Evolutionary conservation across 768 basidiomycete species (phyloP).

Genomic region (Tephrocybe sp.): DNA sequence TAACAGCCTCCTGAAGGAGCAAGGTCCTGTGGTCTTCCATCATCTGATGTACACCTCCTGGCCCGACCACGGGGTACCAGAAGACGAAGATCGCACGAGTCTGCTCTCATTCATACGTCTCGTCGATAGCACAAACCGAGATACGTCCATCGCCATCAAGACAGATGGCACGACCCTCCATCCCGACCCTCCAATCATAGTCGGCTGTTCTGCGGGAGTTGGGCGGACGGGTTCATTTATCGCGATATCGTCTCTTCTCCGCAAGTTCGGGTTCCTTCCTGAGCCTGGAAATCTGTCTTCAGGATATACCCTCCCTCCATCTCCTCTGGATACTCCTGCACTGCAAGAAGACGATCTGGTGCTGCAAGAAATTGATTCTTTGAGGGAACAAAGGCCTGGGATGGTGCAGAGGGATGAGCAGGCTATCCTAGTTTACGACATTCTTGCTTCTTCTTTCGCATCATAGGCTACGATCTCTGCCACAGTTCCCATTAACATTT

Average conservation of each 20-base stretch:
- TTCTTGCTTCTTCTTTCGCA: conserved; percentile 34
- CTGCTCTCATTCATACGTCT: conserved; percentile 60
- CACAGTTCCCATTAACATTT: not conserved
- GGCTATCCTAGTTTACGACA: conserved; percentile 59
- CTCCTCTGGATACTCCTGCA: conserved; percentile 60
- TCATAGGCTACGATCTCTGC: not conserved
- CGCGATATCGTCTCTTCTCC: conserved; percentile 75
- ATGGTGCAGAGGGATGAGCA: conserved; percentile 82
- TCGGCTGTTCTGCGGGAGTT: conserved; percentile 85
- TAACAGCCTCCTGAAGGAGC: conserved; percentile 16
- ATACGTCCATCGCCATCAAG: conserved; percentile 28
- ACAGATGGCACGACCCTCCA: conserved; percentile 30
- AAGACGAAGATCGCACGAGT: conserved; percentile 52
- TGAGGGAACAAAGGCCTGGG: conserved; percentile 77
- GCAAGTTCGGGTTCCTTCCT: conserved; percentile 49
- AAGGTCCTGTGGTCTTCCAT: conserved; percentile 49
- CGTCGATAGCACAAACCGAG: conserved; percentile 62
- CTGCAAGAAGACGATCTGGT: conserved; percentile 54
- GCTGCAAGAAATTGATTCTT: conserved; percentile 67
- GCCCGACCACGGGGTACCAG: conserved; percentile 86
- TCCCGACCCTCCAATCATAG: conserved; percentile 73
- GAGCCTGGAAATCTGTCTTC: conserved; percentile 27
- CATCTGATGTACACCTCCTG: conserved; percentile 75
- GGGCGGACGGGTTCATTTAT: conserved; percentile 89
- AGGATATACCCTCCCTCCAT: conserved; percentile 35